phyloP scores from a whole-genome alignment of 306 rosid species.

The Oemleria cerasiformis region DNA sequence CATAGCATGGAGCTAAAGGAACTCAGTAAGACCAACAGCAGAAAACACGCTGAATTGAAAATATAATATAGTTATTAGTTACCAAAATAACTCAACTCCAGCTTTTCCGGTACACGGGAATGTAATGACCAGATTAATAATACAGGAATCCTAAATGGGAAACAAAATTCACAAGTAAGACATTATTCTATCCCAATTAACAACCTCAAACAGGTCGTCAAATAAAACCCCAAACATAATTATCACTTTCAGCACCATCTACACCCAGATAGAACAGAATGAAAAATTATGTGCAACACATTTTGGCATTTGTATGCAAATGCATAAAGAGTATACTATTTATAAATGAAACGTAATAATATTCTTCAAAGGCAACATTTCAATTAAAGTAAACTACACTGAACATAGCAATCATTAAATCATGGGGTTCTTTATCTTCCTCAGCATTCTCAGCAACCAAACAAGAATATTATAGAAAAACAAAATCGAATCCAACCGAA shows the following conservation, averaged over 20 bases:
- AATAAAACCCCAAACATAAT: neutral
- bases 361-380: neutral
- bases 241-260: neutral
- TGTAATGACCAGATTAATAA: slow-evolving; percentile 15
- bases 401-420: neutral
- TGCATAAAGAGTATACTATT: no score
- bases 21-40: neutral
- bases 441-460: slow-evolving; percentile 2
- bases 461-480: neutral
- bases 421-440: neutral
- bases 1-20: neutral
- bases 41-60: neutral
- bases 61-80: slow-evolving; percentile 17
- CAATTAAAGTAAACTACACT: neutral
- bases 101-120: slow-evolving; percentile 11
- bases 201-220: neutral
- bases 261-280: neutral
- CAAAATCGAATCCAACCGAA: neutral
- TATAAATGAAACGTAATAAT: neutral
- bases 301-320: no score
- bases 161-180: slow-evolving; percentile 5
- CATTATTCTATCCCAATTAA: no score
- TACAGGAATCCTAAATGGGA: slow-evolving; percentile 11
- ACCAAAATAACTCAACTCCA: slow-evolving; percentile 21
- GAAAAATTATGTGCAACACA: no score